Conservation (phyloP, 768 basidiomycete genomes). For the Lentinula guzmanii region DNA sequence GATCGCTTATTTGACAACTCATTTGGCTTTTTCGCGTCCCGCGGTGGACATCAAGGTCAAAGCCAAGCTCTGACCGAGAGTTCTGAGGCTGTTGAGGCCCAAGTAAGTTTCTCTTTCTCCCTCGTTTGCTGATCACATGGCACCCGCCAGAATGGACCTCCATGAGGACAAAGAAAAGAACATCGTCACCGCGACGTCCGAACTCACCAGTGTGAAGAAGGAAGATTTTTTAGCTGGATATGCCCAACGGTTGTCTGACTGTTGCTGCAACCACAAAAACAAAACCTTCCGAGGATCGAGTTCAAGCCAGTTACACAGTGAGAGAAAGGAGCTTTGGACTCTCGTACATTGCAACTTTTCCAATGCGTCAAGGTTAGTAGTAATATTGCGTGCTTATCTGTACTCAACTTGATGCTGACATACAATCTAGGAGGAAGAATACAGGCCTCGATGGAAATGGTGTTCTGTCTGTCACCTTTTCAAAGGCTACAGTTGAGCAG, state of each 20-base stretch:
- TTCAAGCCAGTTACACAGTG: constrained; percentile 36
- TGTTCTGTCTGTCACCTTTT: constrained; percentile 45
- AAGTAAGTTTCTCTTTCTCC: constrained; percentile 16
- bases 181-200: constrained; percentile 52
- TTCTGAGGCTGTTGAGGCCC: constrained; percentile 20
- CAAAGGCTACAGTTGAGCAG: constrained; percentile 35
- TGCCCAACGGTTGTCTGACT: constrained; percentile 44
- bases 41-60: constrained; percentile 5
- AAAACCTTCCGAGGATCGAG: constrained; percentile 26
- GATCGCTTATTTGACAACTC: constrained; percentile 41
- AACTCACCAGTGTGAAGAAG: constrained; percentile 52
- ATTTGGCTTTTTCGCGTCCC: constrained; percentile 8
- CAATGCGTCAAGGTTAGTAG: constrained; percentile 44
- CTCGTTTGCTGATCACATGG: background rate
- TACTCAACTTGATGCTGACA: constrained; percentile 12
- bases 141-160: constrained; percentile 43
- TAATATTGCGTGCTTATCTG: background rate
- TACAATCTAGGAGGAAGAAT: constrained; percentile 23
- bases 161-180: constrained; percentile 44
- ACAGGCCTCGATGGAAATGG: constrained; percentile 47
- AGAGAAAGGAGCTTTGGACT: constrained; percentile 46
- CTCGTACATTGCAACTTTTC: constrained; percentile 46
- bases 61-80: constrained; percentile 6
- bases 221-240: constrained; percentile 49
- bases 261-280: constrained; percentile 41